Conservation (phyloP, 495 filamentous ascomycete species). For the Penicillium atrosanguineum region DNA sequence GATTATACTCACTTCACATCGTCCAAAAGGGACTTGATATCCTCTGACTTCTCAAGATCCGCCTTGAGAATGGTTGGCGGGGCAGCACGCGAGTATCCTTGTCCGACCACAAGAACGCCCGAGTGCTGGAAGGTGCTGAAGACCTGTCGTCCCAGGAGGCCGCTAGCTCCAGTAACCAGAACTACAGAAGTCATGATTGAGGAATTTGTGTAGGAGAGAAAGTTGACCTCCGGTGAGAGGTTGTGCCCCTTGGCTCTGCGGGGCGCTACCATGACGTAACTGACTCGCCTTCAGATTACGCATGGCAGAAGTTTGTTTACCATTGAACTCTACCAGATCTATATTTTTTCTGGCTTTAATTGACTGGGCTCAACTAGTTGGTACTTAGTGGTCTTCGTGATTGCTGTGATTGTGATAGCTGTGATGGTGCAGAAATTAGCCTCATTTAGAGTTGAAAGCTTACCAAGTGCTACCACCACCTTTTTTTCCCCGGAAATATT, state of each 20-base stretch:
- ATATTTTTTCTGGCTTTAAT: neutral
- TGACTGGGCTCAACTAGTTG: too few relatives aligned
- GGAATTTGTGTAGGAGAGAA: neutral
- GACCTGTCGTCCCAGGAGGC: slow-evolving; percentile 79
- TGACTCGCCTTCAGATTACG: slow-evolving; percentile 11
- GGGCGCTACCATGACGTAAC: slow-evolving; percentile 29
- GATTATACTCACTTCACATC: slow-evolving; percentile 41
- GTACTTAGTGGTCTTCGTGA: neutral
- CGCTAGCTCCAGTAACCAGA: slow-evolving; percentile 82
- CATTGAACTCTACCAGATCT: neutral
- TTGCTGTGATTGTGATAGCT: neutral
- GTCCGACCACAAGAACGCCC: slow-evolving; percentile 78
- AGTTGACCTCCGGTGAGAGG: slow-evolving; percentile 4
- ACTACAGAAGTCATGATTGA: slow-evolving; percentile 56
- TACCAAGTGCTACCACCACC: neutral
- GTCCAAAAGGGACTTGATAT: slow-evolving; percentile 62
- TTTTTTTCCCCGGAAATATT: too few relatives aligned
- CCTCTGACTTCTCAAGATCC: slow-evolving; percentile 60
- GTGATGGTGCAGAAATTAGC: neutral
- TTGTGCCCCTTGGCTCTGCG: slow-evolving; percentile 6
- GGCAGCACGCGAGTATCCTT: slow-evolving; percentile 69
- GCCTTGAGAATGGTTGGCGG: slow-evolving; percentile 74
- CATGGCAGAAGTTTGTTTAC: neutral
- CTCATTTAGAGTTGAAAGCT: slow-evolving; percentile 8
- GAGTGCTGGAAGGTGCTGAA: slow-evolving; percentile 67